Evolutionary conservation across 768 basidiomycete species (phyloP).

Genomic region (Mycena metata): DNA sequence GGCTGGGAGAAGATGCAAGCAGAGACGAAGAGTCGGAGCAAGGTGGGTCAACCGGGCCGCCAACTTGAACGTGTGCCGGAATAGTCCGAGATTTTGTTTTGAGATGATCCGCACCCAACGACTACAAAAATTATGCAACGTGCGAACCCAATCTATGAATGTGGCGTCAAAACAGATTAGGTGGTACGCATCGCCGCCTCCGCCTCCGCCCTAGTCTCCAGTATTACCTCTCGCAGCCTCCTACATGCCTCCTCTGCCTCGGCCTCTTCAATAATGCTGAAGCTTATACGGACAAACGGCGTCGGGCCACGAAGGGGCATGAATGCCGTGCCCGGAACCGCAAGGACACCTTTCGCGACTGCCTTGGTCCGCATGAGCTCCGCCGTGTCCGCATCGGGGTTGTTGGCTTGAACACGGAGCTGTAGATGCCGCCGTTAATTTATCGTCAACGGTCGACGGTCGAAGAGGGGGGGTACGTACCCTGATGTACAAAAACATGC

Average conservation of each 20-base stretch:
- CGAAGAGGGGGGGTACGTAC: slow-evolving; percentile 5
- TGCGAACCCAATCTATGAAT: too few relatives aligned
- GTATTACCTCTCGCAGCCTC: slow-evolving; percentile 28
- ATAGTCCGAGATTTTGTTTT: too few relatives aligned
- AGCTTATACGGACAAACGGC: slow-evolving; percentile 36
- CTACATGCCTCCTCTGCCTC: slow-evolving; percentile 35
- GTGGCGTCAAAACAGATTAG: too few relatives aligned
- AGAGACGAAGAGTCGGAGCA: too few relatives aligned
- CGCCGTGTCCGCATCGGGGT: background rate
- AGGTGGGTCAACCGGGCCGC: too few relatives aligned
- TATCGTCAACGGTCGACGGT: too few relatives aligned
- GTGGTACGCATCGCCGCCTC: background rate
- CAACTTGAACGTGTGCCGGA: too few relatives aligned
- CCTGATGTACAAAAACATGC: slow-evolving; percentile 81
- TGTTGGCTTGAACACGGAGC: slow-evolving; percentile 20
- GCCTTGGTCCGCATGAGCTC: slow-evolving; percentile 6
- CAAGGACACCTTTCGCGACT: slow-evolving; percentile 34
- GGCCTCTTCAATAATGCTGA: slow-evolving; percentile 32
- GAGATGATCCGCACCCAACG: too few relatives aligned
- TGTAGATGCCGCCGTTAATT: background rate
- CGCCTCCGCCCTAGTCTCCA: slow-evolving; percentile 31
- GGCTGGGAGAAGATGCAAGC: too few relatives aligned
- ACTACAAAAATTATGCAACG: too few relatives aligned
- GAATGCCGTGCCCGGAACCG: slow-evolving; percentile 35
- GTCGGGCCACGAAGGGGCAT: slow-evolving; percentile 33